These are phyloP conservation scores for Mariannaea elegans DNA, from an alignment of 2,329 filamentous ascomycete species.

Conservation along the genomic window DNA sequence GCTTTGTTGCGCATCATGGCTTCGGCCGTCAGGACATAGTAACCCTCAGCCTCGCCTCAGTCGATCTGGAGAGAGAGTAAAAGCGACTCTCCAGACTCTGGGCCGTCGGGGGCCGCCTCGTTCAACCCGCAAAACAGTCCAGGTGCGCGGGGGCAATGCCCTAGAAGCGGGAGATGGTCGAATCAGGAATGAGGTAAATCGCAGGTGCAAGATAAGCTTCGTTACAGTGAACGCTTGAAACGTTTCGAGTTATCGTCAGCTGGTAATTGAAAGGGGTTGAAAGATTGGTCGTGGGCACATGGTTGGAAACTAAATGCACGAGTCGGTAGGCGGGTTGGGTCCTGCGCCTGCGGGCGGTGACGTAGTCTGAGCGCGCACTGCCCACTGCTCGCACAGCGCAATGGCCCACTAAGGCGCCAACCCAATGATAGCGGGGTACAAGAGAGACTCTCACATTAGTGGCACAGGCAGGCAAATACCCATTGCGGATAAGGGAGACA, in stretches of 20 bases:
- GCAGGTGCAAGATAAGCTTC: background rate
- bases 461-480: background rate
- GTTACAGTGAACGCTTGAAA: conserved; percentile 7
- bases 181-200: background rate
- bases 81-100: conserved; percentile 1
- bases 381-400: conserved; percentile 10
- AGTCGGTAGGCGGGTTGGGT: conserved; percentile 11
- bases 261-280: conserved; percentile 30
- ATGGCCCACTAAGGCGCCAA: conserved; percentile 3
- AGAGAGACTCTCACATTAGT: background rate
- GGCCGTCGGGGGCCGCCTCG: conserved; percentile 1
- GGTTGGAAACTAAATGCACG: conserved; percentile 23
- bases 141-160: conserved; percentile 8
- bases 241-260: conserved; percentile 8
- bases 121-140: conserved; percentile 11
- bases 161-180: background rate
- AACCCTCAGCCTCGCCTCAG: conserved; percentile 34
- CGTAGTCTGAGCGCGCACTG: conserved; percentile 38
- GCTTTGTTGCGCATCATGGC: conserved; percentile 64
- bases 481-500: background rate
- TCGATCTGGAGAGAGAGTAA: conserved; percentile 13
- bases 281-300: conserved; percentile 27
- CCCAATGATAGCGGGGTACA: conserved; percentile 5
- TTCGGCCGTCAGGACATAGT: conserved; percentile 41
- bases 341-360: conserved; percentile 35